These are phyloP conservation scores for Leccinum angustisporum DNA, from an alignment of 1,284 basidiomycete genomes.

Conservation along the genomic window DNA sequence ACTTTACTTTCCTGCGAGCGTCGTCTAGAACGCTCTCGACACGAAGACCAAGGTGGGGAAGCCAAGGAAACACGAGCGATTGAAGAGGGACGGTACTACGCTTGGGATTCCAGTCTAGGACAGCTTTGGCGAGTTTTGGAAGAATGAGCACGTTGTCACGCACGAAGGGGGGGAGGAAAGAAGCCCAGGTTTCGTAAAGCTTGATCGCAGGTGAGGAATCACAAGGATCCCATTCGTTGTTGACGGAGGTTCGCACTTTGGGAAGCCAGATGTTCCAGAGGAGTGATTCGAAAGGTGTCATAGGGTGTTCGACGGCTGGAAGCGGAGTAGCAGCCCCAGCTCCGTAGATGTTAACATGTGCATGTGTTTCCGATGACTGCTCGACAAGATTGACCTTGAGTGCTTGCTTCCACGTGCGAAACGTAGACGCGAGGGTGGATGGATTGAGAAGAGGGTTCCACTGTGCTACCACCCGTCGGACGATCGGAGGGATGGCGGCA, in stretches of 20 bases:
- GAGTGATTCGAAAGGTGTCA: constrained; percentile 95
- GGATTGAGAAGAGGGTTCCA: constrained; percentile 80
- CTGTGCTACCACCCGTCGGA: constrained; percentile 61
- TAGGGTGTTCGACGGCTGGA: constrained; percentile 53
- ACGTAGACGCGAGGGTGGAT: constrained; percentile 56
- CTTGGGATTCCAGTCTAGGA: constrained; percentile 81
- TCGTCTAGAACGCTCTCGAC: constrained; percentile 82
- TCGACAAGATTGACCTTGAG: constrained; percentile 56
- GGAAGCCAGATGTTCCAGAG: constrained; percentile 96
- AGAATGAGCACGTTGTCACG: constrained; percentile 92
- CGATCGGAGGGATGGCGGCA: constrained; percentile 81
- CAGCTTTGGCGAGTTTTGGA: constrained; percentile 84
- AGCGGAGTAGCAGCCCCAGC: constrained; percentile 36
- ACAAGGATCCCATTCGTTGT: constrained; percentile 88
- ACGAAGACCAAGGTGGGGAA: constrained; percentile 81
- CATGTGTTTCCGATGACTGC: constrained; percentile 42
- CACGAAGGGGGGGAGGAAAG: constrained; percentile 87
- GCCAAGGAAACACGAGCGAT: constrained; percentile 92
- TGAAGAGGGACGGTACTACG: constrained; percentile 63
- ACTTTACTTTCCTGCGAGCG: constrained; percentile 82
- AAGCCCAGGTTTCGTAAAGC: constrained; percentile 87
- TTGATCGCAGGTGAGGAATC: constrained; percentile 75
- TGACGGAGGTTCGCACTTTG: constrained; percentile 85
- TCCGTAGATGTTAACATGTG: constrained; percentile 60
- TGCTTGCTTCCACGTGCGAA: constrained; percentile 69